These are phyloP conservation scores for Yarrowia osloensis DNA, from an alignment of 805 yeast genomes.

Conservation along the genomic window DNA sequence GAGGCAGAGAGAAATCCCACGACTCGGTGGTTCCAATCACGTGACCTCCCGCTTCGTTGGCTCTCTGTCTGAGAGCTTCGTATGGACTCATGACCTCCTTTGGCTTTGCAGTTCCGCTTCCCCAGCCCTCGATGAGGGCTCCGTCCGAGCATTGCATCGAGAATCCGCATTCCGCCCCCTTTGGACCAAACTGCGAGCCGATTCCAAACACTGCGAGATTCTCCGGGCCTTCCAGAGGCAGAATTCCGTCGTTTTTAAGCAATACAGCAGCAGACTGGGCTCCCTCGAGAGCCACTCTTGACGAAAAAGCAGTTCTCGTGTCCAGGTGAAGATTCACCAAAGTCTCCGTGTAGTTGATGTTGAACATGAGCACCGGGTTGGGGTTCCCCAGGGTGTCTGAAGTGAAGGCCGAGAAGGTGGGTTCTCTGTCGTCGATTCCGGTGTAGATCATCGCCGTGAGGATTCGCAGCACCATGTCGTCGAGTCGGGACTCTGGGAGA, in stretches of 20 bases:
- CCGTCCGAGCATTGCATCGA: constrained; percentile 58
- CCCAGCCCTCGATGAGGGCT: constrained; percentile 62
- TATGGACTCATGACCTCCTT: constrained; percentile 60
- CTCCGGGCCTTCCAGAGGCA: constrained; percentile 53
- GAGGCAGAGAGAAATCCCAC: background rate
- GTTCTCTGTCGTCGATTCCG: background rate
- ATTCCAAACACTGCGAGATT: constrained; percentile 38
- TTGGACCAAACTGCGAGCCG: constrained; percentile 54
- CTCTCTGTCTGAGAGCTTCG: constrained; percentile 55
- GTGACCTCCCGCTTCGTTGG: constrained; percentile 37
- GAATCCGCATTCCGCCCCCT: constrained; percentile 54
- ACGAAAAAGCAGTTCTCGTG: background rate
- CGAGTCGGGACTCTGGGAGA: background rate
- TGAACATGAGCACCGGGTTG: background rate
- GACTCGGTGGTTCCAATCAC: constrained; percentile 1
- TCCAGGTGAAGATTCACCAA: background rate
- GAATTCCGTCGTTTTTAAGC: constrained; percentile 55
- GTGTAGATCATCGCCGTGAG: background rate
- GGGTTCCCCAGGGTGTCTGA: background rate
- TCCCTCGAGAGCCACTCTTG: background rate
- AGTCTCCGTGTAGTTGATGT: background rate
- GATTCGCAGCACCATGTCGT: constrained; percentile 2
- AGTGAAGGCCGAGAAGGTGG: background rate
- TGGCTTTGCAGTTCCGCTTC: constrained; percentile 60
- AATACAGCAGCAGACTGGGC: constrained; percentile 34